Conservation (phyloP, 2,329 filamentous ascomycete genomes). For the Sporothrix humicola region DNA sequence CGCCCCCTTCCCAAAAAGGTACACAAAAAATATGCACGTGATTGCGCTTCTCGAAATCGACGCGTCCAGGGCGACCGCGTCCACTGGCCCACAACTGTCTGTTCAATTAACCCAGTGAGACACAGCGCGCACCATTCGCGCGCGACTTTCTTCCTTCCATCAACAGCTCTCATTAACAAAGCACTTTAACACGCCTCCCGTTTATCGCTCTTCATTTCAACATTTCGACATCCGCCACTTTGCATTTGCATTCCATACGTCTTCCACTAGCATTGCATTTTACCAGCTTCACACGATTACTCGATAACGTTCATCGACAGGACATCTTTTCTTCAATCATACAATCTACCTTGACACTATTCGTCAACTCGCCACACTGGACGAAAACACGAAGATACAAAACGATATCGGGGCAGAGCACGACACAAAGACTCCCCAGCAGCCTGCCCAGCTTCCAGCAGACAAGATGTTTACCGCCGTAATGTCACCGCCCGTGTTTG, state of each 20-base stretch:
- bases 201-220: neutral
- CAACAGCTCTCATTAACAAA: neutral
- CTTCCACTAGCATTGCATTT: neutral
- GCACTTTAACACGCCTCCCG: neutral
- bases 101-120: slow-evolving; percentile 11
- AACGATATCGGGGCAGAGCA: neutral
- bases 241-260: slow-evolving; percentile 24
- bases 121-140: slow-evolving; percentile 8
- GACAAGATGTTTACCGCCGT: slow-evolving; percentile 36
- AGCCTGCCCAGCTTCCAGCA: neutral
- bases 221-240: neutral
- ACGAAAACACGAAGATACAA: slow-evolving; percentile 4
- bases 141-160: slow-evolving; percentile 11
- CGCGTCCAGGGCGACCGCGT: slow-evolving; percentile 29
- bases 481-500: slow-evolving; percentile 31
- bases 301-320: neutral
- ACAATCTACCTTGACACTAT: neutral
- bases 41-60: slow-evolving; percentile 20
- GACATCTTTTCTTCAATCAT: neutral
- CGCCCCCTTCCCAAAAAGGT: neutral
- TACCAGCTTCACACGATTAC: neutral
- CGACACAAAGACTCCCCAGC: slow-evolving; percentile 22
- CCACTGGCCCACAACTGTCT: neutral
- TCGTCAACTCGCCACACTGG: slow-evolving; percentile 5
- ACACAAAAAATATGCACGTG: slow-evolving; percentile 10